Conservation (phyloP, 140 eudicot genomes). For the Anethum foeniculum region DNA sequence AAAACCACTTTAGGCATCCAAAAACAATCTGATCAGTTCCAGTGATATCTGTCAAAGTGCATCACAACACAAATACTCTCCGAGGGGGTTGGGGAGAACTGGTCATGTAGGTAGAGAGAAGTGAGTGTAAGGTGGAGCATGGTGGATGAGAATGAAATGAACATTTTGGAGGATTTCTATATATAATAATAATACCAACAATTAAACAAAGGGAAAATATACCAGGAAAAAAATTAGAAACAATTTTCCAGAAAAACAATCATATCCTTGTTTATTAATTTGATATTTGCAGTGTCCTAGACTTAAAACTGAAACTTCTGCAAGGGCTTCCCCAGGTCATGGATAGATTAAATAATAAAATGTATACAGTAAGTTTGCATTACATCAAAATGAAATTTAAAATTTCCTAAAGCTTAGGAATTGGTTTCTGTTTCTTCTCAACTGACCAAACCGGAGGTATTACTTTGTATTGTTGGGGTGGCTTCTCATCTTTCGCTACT, state of each 20-base stretch:
- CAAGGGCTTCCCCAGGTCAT: neutral
- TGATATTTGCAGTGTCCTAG: neutral
- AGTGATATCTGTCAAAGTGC: neutral
- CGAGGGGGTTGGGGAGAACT: neutral
- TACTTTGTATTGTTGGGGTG: constrained; percentile 41
- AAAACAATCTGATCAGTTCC: neutral
- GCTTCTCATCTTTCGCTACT: constrained; percentile 32
- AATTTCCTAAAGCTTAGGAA: constrained; percentile 33
- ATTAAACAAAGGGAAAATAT: neutral
- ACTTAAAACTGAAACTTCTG: neutral
- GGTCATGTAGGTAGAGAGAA: neutral
- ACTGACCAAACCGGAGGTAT: constrained; percentile 68
- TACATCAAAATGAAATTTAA: neutral
- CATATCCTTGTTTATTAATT: neutral
- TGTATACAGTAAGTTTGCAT: neutral
- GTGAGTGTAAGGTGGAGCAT: neutral
- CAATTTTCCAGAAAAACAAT: neutral
- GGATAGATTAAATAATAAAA: neutral
- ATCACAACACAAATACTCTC: neutral
- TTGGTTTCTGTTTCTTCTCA: constrained; percentile 31
- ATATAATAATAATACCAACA: neutral
- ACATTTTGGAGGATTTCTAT: neutral
- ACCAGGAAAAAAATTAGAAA: neutral
- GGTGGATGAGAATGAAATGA: neutral
- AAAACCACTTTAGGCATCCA: neutral